Base-by-base conservation (phyloP, 2,329 filamentous ascomycete species). In the Arthroderma uncinatum region DNA sequence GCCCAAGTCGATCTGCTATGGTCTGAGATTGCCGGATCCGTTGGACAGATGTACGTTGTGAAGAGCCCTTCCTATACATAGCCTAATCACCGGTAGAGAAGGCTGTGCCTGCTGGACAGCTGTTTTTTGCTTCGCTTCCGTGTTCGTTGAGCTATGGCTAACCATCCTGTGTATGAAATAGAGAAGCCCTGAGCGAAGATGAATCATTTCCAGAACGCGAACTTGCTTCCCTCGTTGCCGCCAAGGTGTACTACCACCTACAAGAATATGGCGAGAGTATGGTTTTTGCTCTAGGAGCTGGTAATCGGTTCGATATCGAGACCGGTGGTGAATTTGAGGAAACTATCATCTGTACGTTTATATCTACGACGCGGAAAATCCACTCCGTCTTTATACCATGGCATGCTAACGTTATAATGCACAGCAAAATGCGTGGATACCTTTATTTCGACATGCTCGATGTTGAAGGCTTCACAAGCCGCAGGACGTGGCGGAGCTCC, bases 181-280 rank as follows among this genome's bases (percentile, higher is more conserved):
- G 92, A 76, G 93, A 98, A 81, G 89, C 89, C 57, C 83, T 98
- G 54, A 98, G 95, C 74, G 93, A 98, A 80, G 92, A 98, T 76
- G 89, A 95, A 67, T 81, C 82, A 60, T 98, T 98, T 68, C 87
- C 91, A 53, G 87, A 98, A 73, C 89, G 92, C 68, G 88, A 93
- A 71, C 85, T 98, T 57, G 93, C 93, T 57, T 93, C 93, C 56
- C 81, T 98, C 53, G 90, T 98, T 56, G 87, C 95, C 44, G 87
- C 93, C 65, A 98, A 98, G 80, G 90, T 97, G 64, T 98, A 97
- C 78, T 98, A 97, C 71, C 93, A 98, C 71, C 84, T 98, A 55
- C 90, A 96, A 75, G 93, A 93, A 72, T 98, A 98, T 78, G 93
- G 96, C 71, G 93, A 98, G 77, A 96, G 92, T 74, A 97, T 98